Conservation (phyloP, 441 rosid species). For the Populus hybrid region DNA sequence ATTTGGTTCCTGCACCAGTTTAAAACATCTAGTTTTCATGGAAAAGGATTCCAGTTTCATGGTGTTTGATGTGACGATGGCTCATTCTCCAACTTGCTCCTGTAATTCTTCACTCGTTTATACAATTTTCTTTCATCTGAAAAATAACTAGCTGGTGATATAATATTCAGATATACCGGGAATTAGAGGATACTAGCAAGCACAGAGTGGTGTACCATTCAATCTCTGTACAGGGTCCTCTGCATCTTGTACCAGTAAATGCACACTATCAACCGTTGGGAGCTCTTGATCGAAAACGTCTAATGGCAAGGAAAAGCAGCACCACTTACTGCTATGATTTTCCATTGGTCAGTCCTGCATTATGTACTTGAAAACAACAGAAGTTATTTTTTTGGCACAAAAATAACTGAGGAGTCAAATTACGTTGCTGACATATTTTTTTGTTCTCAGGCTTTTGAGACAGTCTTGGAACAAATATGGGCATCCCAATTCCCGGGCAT, state of each 20-base stretch:
- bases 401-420: slow-evolving; percentile 10
- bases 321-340: slow-evolving; percentile 99
- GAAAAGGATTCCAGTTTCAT: too few species aligned
- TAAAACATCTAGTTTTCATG: too few species aligned
- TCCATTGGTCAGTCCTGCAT: slow-evolving; percentile 67
- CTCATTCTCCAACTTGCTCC: neutral
- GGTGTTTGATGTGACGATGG: neutral
- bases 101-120: neutral
- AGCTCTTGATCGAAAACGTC: slow-evolving; percentile 79
- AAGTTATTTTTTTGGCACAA: neutral
- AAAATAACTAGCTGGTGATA: slow-evolving; percentile 12
- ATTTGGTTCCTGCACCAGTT: too few species aligned
- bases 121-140: neutral
- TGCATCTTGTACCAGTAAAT: slow-evolving; percentile 64
- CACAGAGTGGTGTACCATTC: slow-evolving; percentile 67
- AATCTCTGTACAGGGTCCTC: slow-evolving; percentile 55
- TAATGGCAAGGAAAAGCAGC: slow-evolving; percentile 75
- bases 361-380: slow-evolving; percentile 10
- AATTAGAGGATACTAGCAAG: slow-evolving; percentile 65
- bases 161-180: slow-evolving; percentile 80
- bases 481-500: slow-evolving; percentile 53
- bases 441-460: slow-evolving; percentile 3
- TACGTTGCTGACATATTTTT: slow-evolving; percentile 20
- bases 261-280: slow-evolving; percentile 73
- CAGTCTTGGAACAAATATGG: too few species aligned